Evolutionary conservation across 352 stramenopile genomes (phyloP), one percentile per base, ranked within the genome.

Genomic region (Globisporangium paddicum): DNA sequence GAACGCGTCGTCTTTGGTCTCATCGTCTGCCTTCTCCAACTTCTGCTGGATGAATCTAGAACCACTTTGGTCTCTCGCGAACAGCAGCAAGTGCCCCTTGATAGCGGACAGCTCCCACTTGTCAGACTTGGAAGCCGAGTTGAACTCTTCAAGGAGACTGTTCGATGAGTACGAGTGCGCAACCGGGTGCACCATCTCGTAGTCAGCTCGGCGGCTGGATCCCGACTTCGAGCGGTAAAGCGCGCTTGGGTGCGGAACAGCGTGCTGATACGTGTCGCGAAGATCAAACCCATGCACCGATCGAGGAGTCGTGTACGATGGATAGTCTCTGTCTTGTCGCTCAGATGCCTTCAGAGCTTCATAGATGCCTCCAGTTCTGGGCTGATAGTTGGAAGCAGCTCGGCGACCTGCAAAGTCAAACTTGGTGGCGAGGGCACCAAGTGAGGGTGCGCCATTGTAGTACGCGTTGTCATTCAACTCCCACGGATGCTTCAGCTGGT

Each of bases 31-130:
- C 45, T 87, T 91, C 58, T 97, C 89, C 30, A 96, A 65, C 59
- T 93, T 89, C 48, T 89, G 87, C 51, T 97, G 89, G 53, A 97
- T 95, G 47, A 96, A 95, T 9, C 89, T 73, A 23, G 80, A 93
- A 0, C 89, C 89, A 48, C 75, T 74, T 63, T 95, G 84, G 57
- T 97, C 89, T 50, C 88, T 87, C 8, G 89, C 82, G 53, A 97
- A 96, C 63, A 90, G 59, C 18, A 93, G 70, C 19, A 97, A 65
- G 65, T 96, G 86, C 3, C 89, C 89, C 60, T 87, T 84, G 58
- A 96, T 92, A 21, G 77, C 73, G 6, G 68, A 69, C 34, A 96
- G 62, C 55, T 87, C 86, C 85, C 85, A 94, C 68, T 90, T 92
- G 53, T 91, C 83, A 41, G 78, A 69, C 63, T 90, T 93, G 0